Evolutionary conservation across 2,329 filamentous ascomycete genomes (phyloP).

Genomic region (Neopestalotiopsis sp.): DNA sequence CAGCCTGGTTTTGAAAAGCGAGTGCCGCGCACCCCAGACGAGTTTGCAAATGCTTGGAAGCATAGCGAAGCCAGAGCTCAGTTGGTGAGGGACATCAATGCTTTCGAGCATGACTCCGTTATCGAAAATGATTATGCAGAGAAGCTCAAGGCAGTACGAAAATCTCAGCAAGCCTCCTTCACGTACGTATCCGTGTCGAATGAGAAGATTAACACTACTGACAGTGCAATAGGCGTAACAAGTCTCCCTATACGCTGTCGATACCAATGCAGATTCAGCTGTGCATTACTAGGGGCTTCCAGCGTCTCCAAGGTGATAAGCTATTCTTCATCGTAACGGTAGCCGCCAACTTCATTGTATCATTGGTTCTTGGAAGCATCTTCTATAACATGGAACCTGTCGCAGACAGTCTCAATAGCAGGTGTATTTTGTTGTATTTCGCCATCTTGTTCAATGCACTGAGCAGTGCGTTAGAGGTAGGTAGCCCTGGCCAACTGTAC

Average conservation of each 20-base stretch:
- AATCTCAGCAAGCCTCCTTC: constrained; percentile 22
- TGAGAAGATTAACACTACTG: constrained; percentile 49
- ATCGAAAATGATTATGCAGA: constrained; percentile 20
- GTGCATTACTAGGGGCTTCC: constrained; percentile 82
- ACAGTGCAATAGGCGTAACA: constrained; percentile 55
- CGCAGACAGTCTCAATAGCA: constrained; percentile 78
- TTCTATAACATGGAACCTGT: constrained; percentile 75
- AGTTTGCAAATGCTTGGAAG: constrained; percentile 42
- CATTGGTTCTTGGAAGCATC: constrained; percentile 78
- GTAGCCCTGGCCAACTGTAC: constrained; percentile 60
- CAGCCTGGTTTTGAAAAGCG: constrained; percentile 58
- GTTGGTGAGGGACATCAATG: constrained; percentile 12
- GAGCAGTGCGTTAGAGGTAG: constrained; percentile 74
- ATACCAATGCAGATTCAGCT: constrained; percentile 77
- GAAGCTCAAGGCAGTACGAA: constrained; percentile 19
- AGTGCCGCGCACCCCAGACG: constrained; percentile 64
- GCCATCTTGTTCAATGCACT: constrained; percentile 88
- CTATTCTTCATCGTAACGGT: constrained; percentile 72
- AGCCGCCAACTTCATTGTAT: constrained; percentile 76
- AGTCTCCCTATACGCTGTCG: constrained; percentile 85
- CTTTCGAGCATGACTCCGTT: constrained; percentile 15
- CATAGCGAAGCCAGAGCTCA: background rate
- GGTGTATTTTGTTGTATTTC: constrained; percentile 85
- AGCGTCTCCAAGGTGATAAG: constrained; percentile 77
- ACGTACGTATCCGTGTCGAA: constrained; percentile 16